Evolutionary conservation across 2,329 filamentous ascomycete species (phyloP).

Genomic region (Geosmithia putterillii): DNA sequence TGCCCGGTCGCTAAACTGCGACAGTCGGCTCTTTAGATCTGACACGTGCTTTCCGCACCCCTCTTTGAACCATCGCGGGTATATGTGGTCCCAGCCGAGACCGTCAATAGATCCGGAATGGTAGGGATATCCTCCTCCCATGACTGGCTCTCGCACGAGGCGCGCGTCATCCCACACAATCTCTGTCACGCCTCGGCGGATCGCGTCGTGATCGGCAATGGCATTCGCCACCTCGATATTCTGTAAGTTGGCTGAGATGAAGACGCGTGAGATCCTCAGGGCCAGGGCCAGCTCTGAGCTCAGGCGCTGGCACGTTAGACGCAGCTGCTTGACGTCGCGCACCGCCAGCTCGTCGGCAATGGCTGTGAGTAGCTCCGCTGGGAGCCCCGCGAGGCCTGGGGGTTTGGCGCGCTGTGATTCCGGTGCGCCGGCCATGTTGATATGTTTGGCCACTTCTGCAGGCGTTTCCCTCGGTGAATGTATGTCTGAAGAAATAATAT

Average conservation of each 20-base stretch:
- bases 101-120: not conserved
- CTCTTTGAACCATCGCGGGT: not conserved
- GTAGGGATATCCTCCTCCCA: too few relatives aligned
- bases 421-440: too few relatives aligned
- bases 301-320: conserved; percentile 7
- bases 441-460: too few relatives aligned
- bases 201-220: conserved; percentile 19
- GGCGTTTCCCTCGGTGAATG: too few relatives aligned
- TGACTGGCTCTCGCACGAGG: not conserved
- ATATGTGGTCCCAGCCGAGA: not conserved
- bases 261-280: conserved; percentile 13
- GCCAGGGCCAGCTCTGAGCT: not conserved
- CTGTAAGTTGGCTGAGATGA: conserved; percentile 22
- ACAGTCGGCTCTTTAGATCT: not conserved
- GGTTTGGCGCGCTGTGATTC: too few relatives aligned
- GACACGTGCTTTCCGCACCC: not conserved
- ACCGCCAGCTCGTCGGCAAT: not conserved
- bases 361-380: not conserved
- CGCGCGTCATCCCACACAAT: conserved; percentile 23
- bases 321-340: conserved; percentile 1
- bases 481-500: too few relatives aligned
- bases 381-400: not conserved
- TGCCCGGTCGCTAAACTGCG: not conserved
- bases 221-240: conserved; percentile 21
- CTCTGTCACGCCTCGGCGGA: conserved; percentile 17